These are phyloP conservation scores for Trichomonas tenax DNA, from an alignment of 208 protist genomes.

Conservation along the genomic window DNA sequence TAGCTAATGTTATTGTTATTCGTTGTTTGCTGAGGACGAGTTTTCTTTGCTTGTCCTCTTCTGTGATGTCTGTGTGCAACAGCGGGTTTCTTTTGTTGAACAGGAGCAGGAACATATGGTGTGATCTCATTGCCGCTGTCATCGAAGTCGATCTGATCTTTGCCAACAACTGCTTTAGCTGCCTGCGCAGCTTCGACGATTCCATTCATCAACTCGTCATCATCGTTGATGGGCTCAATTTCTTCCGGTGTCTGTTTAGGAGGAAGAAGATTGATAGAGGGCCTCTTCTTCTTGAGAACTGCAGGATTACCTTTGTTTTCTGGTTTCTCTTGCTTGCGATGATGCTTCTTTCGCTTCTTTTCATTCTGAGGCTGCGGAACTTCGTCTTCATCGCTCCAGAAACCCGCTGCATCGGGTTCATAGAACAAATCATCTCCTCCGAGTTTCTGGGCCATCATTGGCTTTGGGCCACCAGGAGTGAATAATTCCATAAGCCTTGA, in stretches of 20 bases:
- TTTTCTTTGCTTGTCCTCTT: not conserved
- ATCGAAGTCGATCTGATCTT: not conserved
- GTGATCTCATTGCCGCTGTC: not conserved
- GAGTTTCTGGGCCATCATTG: not conserved
- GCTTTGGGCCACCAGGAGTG: not conserved
- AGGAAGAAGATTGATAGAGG: not conserved
- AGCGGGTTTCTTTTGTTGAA: not conserved
- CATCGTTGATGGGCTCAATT: not conserved
- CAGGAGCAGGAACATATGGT: not conserved
- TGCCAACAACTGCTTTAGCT: not conserved
- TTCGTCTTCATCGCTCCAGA: slow-evolving; percentile 4
- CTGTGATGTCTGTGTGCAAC: not conserved
- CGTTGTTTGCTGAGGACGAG: not conserved
- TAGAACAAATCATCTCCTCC: not conserved
- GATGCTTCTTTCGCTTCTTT: not conserved
- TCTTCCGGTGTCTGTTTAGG: not conserved
- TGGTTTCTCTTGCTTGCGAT: not conserved
- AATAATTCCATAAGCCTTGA: not conserved
- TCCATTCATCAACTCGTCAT: not conserved
- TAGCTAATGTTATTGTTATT: not conserved
- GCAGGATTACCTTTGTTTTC: not conserved
- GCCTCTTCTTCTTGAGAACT: not conserved
- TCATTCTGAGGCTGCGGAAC: not conserved
- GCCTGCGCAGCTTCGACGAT: not conserved
- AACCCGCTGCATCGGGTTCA: not conserved